These are phyloP conservation scores for Wallemia hederae DNA, from an alignment of 1,284 basidiomycete genomes.

Conservation along the genomic window DNA sequence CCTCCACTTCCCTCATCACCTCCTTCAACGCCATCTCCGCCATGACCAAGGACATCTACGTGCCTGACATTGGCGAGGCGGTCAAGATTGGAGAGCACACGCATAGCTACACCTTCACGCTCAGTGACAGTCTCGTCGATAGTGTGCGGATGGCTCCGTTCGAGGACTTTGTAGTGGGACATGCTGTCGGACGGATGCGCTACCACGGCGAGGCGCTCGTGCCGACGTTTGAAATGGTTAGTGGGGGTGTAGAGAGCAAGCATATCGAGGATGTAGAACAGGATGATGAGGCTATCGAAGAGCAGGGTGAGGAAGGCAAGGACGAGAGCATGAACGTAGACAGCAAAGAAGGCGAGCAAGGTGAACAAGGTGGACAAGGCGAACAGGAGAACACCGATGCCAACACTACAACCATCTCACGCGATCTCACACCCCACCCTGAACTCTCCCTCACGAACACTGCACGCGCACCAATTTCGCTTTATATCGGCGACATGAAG, in stretches of 20 bases:
- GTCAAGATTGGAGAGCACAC: slow-evolving; percentile 84
- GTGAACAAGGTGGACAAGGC: too few species aligned
- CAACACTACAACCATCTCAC: too few species aligned
- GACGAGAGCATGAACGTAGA: too few species aligned
- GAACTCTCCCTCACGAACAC: too few species aligned
- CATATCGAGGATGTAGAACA: too few species aligned
- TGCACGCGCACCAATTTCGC: slow-evolving; percentile 33
- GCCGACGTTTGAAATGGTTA: slow-evolving; percentile 16
- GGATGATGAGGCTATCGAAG: too few species aligned
- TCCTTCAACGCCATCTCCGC: slow-evolving; percentile 50
- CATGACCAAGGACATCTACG: slow-evolving; percentile 70
- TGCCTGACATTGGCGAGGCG: slow-evolving; percentile 39
- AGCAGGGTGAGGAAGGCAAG: too few species aligned
- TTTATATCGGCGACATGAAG: slow-evolving; percentile 86
- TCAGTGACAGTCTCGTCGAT: slow-evolving; percentile 59
- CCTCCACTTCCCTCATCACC: slow-evolving; percentile 40
- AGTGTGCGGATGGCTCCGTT: slow-evolving; percentile 52
- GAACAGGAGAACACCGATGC: slow-evolving; percentile 2
- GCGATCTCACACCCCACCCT: too few species aligned
- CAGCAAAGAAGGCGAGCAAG: too few species aligned
- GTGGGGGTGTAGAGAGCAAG: too few species aligned
- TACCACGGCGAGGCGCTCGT: slow-evolving; percentile 46
- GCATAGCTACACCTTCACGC: slow-evolving; percentile 69
- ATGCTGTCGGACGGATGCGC: slow-evolving; percentile 54
- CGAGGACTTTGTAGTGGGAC: slow-evolving; percentile 87